phyloP scores from a whole-genome alignment of 2,329 filamentous ascomycete genomes.

The Rosellinia necatrix region DNA sequence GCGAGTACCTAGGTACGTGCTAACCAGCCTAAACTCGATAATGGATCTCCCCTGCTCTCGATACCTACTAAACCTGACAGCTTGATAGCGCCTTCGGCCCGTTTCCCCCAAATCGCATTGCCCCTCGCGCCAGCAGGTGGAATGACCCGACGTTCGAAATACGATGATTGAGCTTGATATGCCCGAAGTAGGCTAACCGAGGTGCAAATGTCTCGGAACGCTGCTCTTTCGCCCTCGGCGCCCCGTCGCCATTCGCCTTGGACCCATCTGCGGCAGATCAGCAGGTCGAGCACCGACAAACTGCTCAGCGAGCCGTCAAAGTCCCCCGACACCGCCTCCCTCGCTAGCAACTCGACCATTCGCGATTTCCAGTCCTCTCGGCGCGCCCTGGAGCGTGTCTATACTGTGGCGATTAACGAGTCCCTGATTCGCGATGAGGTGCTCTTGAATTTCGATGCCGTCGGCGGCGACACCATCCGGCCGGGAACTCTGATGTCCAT shows the following conservation, averaged over 20 bases:
- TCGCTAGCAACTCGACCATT: constrained; percentile 53
- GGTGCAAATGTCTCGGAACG: constrained; percentile 40
- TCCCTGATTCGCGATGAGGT: constrained; percentile 78
- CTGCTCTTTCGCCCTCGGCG: constrained; percentile 44
- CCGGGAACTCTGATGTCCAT: constrained; percentile 76
- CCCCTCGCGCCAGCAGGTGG: background rate
- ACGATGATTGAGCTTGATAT: constrained; percentile 14
- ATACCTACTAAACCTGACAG: background rate
- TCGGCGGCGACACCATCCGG: constrained; percentile 65
- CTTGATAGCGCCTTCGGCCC: background rate
- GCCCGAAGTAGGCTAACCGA: constrained; percentile 32
- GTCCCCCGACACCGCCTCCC: constrained; percentile 55
- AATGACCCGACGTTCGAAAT: background rate
- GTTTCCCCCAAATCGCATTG: background rate
- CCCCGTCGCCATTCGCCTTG: constrained; percentile 54
- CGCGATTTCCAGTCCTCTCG: constrained; percentile 41
- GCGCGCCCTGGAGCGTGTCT: constrained; percentile 49
- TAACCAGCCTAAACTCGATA: no score
- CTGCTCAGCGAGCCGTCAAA: constrained; percentile 45
- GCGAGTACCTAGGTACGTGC: background rate
- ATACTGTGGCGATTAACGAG: constrained; percentile 68
- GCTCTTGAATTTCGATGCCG: constrained; percentile 74
- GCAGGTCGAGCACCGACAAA: constrained; percentile 53
- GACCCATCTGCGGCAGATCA: constrained; percentile 59
- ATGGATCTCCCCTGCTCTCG: no score